Evolutionary conservation across 2,329 filamentous ascomycete species (phyloP).

Genomic region (Colletotrichum lentis): DNA sequence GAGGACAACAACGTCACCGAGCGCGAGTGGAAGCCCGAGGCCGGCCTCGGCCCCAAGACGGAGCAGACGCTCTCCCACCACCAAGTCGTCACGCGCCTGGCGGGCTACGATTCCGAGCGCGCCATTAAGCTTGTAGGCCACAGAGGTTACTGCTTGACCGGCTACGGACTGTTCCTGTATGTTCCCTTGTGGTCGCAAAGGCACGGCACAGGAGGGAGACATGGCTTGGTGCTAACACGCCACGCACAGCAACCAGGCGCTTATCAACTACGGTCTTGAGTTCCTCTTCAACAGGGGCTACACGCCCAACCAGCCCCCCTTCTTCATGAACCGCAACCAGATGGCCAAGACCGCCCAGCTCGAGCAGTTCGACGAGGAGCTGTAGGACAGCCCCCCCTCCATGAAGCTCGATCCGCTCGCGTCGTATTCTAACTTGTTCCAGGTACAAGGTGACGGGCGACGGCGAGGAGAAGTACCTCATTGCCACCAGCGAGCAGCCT

Average conservation of each 20-base stretch:
- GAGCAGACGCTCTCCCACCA: constrained; percentile 83
- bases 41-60: constrained; percentile 73
- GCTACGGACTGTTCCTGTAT: constrained; percentile 82
- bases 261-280: constrained; percentile 94
- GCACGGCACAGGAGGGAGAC: neutral
- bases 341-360: constrained; percentile 99
- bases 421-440: neutral
- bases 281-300: constrained; percentile 85
- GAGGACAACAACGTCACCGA: constrained; percentile 84
- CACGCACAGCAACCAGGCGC: constrained; percentile 72
- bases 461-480: constrained; percentile 82
- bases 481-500: constrained; percentile 84
- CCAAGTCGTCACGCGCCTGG: constrained; percentile 86
- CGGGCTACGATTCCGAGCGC: constrained; percentile 91
- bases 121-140: constrained; percentile 95
- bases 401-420: neutral
- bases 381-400: constrained; percentile 48
- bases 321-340: constrained; percentile 62
- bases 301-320: constrained; percentile 59
- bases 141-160: constrained; percentile 89
- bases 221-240: constrained; percentile 29
- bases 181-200: neutral
- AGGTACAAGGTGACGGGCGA: constrained; percentile 92
- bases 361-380: constrained; percentile 95
- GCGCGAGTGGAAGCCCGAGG: constrained; percentile 82